Percentiles rank a stretch among this genome's conserved stretches.
These are phyloP conservation scores for Aspergillus sclerotiicarbonarius DNA, from an alignment of 495 filamentous ascomycete species.

Conservation along the genomic window DNA sequence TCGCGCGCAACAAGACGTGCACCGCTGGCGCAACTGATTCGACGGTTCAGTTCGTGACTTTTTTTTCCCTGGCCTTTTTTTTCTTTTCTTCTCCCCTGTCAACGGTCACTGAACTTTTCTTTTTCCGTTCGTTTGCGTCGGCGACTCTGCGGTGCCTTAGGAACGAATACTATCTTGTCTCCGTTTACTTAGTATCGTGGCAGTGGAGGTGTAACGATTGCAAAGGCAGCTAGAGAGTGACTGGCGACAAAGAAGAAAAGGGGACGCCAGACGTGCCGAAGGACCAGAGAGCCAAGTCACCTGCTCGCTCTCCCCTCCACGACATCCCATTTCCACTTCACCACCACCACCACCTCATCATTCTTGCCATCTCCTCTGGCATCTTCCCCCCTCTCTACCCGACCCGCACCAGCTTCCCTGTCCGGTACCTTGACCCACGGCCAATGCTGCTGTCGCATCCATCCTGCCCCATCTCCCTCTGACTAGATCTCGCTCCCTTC, in stretches of 20 bases:
- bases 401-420: conserved; percentile 2
- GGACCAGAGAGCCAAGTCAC: conserved; percentile 7
- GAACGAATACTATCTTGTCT: not conserved
- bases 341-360: not conserved
- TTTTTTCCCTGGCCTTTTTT: conserved; percentile 1
- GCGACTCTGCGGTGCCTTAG: not conserved
- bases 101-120: not conserved
- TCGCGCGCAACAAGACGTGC: too few relatives aligned
- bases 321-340: not conserved
- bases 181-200: too few relatives aligned
- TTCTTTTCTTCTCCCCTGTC: not conserved
- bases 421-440: conserved; percentile 3
- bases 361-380: not conserved
- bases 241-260: too few relatives aligned
- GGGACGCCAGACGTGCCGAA: not conserved
- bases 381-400: not conserved
- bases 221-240: too few relatives aligned
- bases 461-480: not conserved
- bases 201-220: too few relatives aligned
- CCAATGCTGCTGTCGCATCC: conserved; percentile 10
- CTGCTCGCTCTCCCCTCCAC: conserved; percentile 3
- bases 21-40: too few relatives aligned
- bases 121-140: not conserved
- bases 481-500: conserved; percentile 1
- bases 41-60: too few relatives aligned